Percentiles rank a stretch among this genome's conserved stretches.
These are phyloP conservation scores for Pseudogymnoascus sp. DNA, from an alignment of 2,329 filamentous ascomycete genomes.

Conservation along the genomic window DNA sequence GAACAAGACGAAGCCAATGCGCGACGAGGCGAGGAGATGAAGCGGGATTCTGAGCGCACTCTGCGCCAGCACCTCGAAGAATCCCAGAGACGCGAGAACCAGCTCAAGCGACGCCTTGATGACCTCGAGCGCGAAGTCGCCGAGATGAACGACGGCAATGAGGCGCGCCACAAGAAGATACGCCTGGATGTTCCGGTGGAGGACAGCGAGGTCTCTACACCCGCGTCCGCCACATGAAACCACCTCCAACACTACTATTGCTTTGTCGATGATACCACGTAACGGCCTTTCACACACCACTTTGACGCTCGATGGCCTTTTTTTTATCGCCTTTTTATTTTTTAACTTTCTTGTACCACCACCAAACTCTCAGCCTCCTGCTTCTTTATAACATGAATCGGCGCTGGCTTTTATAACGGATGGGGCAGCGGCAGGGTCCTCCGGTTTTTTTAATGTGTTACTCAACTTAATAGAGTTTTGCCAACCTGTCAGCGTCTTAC, in stretches of 20 bases:
- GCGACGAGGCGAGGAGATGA: slow-evolving; percentile 51
- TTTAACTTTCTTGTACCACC: slow-evolving; percentile 4
- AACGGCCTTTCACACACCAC: slow-evolving; percentile 6
- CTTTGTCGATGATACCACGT: slow-evolving; percentile 11
- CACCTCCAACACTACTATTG: not conserved
- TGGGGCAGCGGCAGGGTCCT: not conserved
- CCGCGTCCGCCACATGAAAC: slow-evolving; percentile 9
- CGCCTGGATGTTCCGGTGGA: slow-evolving; percentile 39
- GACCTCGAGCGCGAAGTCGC: slow-evolving; percentile 56
- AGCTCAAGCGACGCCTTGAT: slow-evolving; percentile 72
- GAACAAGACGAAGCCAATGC: slow-evolving; percentile 68
- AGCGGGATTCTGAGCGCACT: slow-evolving; percentile 44
- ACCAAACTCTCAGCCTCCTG: slow-evolving; percentile 1
- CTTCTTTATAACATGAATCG: not conserved
- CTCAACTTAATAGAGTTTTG: slow-evolving; percentile 6
- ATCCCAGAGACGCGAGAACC: slow-evolving; percentile 68
- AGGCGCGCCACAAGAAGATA: slow-evolving; percentile 47
- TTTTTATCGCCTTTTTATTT: not conserved
- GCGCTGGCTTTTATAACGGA: slow-evolving; percentile 7
- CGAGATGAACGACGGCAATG: slow-evolving; percentile 35
- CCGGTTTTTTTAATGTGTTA: slow-evolving; percentile 3
- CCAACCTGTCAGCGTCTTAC: slow-evolving; percentile 1
- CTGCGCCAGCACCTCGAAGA: slow-evolving; percentile 63
- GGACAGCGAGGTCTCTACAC: slow-evolving; percentile 22
- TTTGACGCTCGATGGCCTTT: slow-evolving; percentile 5